Evolutionary conservation across 2,329 filamentous ascomycete genomes (phyloP).

Genomic region (Ceratocystis eucalypticola): DNA sequence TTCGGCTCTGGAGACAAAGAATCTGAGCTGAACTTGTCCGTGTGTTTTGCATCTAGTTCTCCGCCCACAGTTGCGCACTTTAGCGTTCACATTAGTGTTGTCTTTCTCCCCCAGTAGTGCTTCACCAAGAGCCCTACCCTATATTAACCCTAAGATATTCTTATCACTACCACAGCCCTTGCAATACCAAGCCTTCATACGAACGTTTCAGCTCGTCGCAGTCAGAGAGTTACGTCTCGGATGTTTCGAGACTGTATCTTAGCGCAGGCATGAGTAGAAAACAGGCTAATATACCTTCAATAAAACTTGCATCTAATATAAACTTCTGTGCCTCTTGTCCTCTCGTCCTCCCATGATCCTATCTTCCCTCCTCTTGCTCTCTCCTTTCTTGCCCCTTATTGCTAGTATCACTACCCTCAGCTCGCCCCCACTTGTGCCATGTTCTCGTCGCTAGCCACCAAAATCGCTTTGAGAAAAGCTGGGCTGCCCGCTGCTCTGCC

Average conservation of each 20-base stretch:
- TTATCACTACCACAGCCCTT: background rate
- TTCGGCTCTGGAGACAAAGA: background rate
- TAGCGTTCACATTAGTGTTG: too few species aligned
- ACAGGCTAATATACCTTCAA: background rate
- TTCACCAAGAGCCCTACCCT: too few species aligned
- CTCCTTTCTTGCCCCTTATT: background rate
- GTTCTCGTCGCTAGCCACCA: conserved; percentile 43
- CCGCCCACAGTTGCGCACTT: too few species aligned
- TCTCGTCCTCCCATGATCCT: background rate
- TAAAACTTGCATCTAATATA: background rate
- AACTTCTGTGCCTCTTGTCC: background rate
- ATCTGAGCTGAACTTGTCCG: background rate
- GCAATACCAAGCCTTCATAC: background rate
- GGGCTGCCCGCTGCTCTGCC: conserved; percentile 40
- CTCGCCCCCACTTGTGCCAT: conserved; percentile 26
- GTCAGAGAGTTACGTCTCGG: background rate
- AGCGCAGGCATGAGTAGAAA: background rate
- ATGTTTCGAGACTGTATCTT: background rate
- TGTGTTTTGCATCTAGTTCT: too few species aligned
- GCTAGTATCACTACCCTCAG: background rate
- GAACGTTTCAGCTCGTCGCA: background rate
- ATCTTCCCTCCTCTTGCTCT: background rate
- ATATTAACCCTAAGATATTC: background rate
- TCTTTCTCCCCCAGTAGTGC: too few species aligned
- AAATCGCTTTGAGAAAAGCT: conserved; percentile 44